A percentile compares a stretch with the other conserved stretches of the same genome.
These are phyloP conservation scores for Neodidymelliopsis sp. DNA, from an alignment of 2,329 filamentous ascomycete species.

Conservation along the genomic window DNA sequence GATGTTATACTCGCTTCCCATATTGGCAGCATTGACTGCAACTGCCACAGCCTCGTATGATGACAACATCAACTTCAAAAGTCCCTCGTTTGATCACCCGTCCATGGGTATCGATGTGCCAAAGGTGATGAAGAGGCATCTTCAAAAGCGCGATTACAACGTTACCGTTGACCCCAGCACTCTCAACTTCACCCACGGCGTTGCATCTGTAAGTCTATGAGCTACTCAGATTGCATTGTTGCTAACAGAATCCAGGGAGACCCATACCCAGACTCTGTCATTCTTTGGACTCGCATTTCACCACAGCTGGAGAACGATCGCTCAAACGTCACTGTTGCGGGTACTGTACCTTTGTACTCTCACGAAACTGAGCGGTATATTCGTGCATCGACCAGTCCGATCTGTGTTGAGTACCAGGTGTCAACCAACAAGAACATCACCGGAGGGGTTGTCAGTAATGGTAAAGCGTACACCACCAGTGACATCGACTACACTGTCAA, in stretches of 20 bases:
- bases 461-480: conserved; percentile 71
- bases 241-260: conserved; percentile 38
- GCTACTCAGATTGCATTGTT: not conserved
- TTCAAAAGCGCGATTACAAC: conserved; percentile 18
- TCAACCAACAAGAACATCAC: conserved; percentile 57
- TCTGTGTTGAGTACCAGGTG: conserved; percentile 73
- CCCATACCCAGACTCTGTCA: conserved; percentile 52
- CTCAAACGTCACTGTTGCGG: conserved; percentile 61
- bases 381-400: conserved; percentile 63
- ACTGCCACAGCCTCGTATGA: conserved; percentile 10
- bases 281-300: conserved; percentile 45
- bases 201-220: conserved; percentile 43
- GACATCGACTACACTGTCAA: conserved; percentile 80
- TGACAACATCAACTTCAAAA: conserved; percentile 69
- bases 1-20: conserved; percentile 3
- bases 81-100: conserved; percentile 68
- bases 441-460: conserved; percentile 59
- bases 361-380: conserved; percentile 63
- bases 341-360: conserved; percentile 62
- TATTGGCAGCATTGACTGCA: conserved; percentile 2
- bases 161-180: conserved; percentile 14
- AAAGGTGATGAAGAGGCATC: conserved; percentile 62
- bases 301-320: conserved; percentile 52
- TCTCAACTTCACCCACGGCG: conserved; percentile 55
- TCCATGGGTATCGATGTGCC: conserved; percentile 67